phyloP scores from a whole-genome alignment of 73 alveolate species.

The Paramecium bursaria region DNA sequence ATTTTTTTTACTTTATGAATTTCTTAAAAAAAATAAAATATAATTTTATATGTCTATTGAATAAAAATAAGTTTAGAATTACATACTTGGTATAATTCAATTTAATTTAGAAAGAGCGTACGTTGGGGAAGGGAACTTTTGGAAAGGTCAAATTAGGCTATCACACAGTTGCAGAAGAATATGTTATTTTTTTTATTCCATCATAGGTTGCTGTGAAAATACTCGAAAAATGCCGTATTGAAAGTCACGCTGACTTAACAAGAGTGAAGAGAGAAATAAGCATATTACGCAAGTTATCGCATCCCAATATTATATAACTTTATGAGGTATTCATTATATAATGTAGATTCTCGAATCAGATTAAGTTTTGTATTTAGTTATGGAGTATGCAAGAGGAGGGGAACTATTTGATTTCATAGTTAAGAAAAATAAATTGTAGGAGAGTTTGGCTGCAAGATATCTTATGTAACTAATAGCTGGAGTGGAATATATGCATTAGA shows the following conservation, averaged over 20 bases:
- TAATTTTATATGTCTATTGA: too few species aligned
- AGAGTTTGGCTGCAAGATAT: background rate
- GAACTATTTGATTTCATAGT: constrained; percentile 86
- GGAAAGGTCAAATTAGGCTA: constrained; percentile 27
- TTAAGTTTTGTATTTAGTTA: constrained; percentile 78
- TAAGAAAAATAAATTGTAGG: constrained; percentile 46
- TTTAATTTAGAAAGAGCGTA: constrained; percentile 49
- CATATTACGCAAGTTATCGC: constrained; percentile 28
- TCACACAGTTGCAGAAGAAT: constrained; percentile 26
- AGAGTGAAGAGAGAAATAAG: constrained; percentile 63
- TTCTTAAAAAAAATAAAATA: too few species aligned
- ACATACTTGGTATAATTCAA: constrained; percentile 22
- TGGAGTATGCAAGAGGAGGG: constrained; percentile 90
- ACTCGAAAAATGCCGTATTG: constrained; percentile 53
- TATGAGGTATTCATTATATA: constrained; percentile 56
- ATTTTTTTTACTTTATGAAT: too few species aligned
- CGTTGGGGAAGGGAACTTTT: constrained; percentile 49
- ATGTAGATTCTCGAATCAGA: constrained; percentile 79
- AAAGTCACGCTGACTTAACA: constrained; percentile 46
- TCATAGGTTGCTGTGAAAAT: constrained; percentile 65
- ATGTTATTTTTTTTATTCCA: background rate
- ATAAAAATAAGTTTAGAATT: constrained; percentile 15
- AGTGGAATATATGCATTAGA: constrained; percentile 76
- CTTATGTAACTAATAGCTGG: constrained; percentile 56
- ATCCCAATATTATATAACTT: constrained; percentile 30